These are phyloP conservation scores for Xylariaceae sp. DNA, from an alignment of 2,329 filamentous ascomycete genomes.

Conservation along the genomic window DNA sequence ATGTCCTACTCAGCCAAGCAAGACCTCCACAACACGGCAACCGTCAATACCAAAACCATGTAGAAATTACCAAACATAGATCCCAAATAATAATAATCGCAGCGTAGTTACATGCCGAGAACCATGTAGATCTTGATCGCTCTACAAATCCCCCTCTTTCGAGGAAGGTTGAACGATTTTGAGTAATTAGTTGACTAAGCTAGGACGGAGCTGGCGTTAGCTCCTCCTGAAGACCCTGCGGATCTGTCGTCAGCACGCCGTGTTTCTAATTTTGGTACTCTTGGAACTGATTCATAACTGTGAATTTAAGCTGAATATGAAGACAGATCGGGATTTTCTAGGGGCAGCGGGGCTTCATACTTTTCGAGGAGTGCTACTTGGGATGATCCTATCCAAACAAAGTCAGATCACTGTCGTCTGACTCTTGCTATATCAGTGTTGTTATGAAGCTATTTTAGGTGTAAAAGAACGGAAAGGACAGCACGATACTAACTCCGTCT, in stretches of 20 bases:
- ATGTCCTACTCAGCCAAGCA: no score
- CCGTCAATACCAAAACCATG: no score
- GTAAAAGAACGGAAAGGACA: not conserved
- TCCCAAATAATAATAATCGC: no score
- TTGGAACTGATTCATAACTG: no score
- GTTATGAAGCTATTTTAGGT: not conserved
- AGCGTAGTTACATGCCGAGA: not conserved
- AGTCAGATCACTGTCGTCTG: not conserved
- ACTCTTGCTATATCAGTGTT: not conserved
- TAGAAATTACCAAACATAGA: no score
- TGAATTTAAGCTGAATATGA: no score
- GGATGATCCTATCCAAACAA: not conserved
- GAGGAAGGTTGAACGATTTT: conserved; percentile 5
- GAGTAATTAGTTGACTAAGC: not conserved
- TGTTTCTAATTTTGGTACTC: conserved; percentile 15
- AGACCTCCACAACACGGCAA: no score
- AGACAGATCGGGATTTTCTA: no score
- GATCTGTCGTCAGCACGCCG: conserved; percentile 11
- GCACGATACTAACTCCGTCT: not conserved
- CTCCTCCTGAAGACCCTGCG: not conserved
- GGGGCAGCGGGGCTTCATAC: not conserved
- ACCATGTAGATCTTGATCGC: not conserved
- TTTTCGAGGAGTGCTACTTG: not conserved
- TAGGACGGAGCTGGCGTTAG: conserved; percentile 17
- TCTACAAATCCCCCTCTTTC: not conserved